Conservation (phyloP, 352 stramenopile genomes). For the Thalassiosira hispida region DNA sequence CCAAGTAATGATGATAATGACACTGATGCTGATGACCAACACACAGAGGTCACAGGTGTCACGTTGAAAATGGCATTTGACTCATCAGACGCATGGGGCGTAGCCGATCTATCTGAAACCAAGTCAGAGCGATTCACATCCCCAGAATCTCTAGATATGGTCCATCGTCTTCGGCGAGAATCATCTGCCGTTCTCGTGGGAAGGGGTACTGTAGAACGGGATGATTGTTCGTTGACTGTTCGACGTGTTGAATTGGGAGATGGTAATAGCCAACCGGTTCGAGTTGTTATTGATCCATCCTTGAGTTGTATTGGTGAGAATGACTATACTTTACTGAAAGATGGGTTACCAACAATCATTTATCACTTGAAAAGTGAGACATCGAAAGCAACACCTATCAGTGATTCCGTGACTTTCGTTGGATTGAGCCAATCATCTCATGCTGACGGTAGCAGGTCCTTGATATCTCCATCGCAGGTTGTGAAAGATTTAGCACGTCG, state of each 20-base stretch:
- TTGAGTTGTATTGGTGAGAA: conserved; percentile 48
- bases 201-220: conserved; percentile 68
- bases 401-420: conserved; percentile 41
- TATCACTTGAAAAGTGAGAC: conserved; percentile 45
- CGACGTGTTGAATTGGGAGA: conserved; percentile 56
- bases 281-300: conserved; percentile 77
- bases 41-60: conserved; percentile 52
- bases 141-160: conserved; percentile 75
- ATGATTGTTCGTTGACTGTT: conserved; percentile 79
- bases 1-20: conserved; percentile 19
- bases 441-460: conserved; percentile 8
- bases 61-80: conserved; percentile 80
- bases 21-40: conserved; percentile 14
- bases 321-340: conserved; percentile 71
- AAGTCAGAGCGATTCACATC: conserved; percentile 78
- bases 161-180: conserved; percentile 74
- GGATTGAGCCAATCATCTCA: conserved; percentile 23
- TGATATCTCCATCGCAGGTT: conserved; percentile 49
- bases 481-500: conserved; percentile 59
- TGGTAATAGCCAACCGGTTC: conserved; percentile 55
- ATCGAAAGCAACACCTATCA: conserved; percentile 3
- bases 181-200: conserved; percentile 78
- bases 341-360: conserved; percentile 69
- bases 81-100: conserved; percentile 52
- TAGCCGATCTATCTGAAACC: conserved; percentile 79